Percentiles rank a stretch among this genome's conserved stretches.
Evolutionary conservation across 2,329 filamentous ascomycete genomes (phyloP).

Genomic region (Pseudocercospora fuligena): DNA sequence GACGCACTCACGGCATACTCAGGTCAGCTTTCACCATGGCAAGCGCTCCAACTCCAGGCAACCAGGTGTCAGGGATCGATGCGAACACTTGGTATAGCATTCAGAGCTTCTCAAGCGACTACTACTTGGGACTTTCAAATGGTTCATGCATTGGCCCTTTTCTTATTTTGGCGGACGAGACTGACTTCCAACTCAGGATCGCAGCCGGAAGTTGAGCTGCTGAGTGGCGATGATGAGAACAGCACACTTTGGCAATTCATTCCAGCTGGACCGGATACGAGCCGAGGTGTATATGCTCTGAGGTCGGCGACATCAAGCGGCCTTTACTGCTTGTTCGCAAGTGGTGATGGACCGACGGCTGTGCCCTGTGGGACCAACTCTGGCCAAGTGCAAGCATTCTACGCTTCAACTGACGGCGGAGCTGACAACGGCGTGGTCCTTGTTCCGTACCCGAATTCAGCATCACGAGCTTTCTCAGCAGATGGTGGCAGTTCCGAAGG

Average conservation of each 20-base stretch:
- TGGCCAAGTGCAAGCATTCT: constrained; percentile 15
- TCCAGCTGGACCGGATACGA: constrained; percentile 13
- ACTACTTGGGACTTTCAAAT: constrained; percentile 17
- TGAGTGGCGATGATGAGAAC: constrained; percentile 15
- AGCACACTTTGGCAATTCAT: constrained; percentile 19
- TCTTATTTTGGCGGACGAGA: not conserved
- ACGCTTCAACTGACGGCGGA: constrained; percentile 3
- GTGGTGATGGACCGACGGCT: constrained; percentile 8
- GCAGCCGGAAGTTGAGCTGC: constrained; percentile 4
- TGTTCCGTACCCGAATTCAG: constrained; percentile 7
- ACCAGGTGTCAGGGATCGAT: not conserved
- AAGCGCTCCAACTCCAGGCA: not conserved
- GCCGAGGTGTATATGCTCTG: constrained; percentile 18
- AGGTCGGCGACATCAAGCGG: constrained; percentile 15
- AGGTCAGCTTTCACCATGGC: not conserved
- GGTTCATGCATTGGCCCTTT: not conserved
- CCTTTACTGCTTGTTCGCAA: constrained; percentile 11
- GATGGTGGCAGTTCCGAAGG: constrained; percentile 7
- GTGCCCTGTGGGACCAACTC: constrained; percentile 14
- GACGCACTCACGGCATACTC: not conserved
- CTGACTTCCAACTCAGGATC: not conserved
- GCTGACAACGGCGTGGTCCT: constrained; percentile 14
- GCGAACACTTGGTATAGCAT: constrained; percentile 20
- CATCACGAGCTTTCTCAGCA: constrained; percentile 10
- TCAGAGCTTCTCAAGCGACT: constrained; percentile 18